phyloP scores from a whole-genome alignment of 129 eudicot genomes.

The Silybum marianum region DNA sequence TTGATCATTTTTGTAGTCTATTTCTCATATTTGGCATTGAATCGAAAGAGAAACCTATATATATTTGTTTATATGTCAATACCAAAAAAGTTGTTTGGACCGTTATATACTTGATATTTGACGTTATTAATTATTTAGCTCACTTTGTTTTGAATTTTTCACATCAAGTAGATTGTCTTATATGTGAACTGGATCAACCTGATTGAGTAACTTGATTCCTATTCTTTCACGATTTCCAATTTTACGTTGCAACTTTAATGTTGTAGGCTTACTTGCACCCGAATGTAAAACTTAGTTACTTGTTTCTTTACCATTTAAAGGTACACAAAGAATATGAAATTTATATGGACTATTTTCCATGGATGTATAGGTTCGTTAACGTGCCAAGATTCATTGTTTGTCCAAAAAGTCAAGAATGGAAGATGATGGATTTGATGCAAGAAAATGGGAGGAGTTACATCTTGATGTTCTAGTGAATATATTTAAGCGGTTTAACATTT shows the following conservation, averaged over 20 bases:
- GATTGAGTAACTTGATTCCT: not conserved
- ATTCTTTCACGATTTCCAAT: not conserved
- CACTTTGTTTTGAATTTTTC: not conserved
- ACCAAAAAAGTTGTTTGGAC: too few species aligned
- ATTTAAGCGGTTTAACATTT: conserved; percentile 40
- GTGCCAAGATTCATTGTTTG: not conserved
- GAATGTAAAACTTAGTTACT: not conserved
- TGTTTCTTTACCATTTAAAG: not conserved
- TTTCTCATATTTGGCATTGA: too few species aligned
- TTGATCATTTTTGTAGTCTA: too few species aligned
- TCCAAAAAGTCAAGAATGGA: conserved; percentile 41
- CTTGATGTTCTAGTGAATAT: conserved; percentile 51
- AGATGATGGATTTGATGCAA: conserved; percentile 20
- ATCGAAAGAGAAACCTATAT: too few species aligned
- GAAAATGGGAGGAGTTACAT: conserved; percentile 64
- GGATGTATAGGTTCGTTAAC: conserved; percentile 18
- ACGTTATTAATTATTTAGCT: not conserved
- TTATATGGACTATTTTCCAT: conserved; percentile 2
- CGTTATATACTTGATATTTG: too few species aligned
- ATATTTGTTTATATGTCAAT: too few species aligned
- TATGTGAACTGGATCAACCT: not conserved
- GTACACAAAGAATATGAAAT: not conserved
- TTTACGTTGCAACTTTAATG: not conserved
- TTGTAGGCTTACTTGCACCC: not conserved
- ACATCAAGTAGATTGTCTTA: not conserved